Evolutionary conservation across 2,329 filamentous ascomycete species (phyloP).

Genomic region (Erysiphe pulchra): DNA sequence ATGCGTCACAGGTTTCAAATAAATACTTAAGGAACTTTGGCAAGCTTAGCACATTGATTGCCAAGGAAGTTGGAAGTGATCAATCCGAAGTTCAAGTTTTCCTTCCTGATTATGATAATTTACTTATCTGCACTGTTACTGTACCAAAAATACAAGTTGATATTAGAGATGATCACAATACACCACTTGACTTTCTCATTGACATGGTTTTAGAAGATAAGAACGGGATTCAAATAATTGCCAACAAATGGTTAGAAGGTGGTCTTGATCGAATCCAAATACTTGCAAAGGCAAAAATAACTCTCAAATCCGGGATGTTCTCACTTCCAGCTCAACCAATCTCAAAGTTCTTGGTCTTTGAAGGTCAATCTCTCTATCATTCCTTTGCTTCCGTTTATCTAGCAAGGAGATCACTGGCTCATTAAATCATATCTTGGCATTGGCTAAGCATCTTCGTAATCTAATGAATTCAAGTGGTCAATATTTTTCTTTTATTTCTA

Average conservation of each 20-base stretch:
- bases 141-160: conserved; percentile 53
- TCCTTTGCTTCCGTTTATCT: conserved; percentile 34
- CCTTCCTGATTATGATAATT: conserved; percentile 58
- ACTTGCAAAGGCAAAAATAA: conserved; percentile 45
- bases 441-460: no score
- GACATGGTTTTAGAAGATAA: conserved; percentile 53
- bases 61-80: conserved; percentile 47
- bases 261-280: conserved; percentile 45
- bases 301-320: conserved; percentile 55
- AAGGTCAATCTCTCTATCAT: conserved; percentile 54
- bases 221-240: conserved; percentile 51
- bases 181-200: conserved; percentile 52
- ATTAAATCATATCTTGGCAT: no score
- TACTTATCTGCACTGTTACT: conserved; percentile 49
- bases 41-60: conserved; percentile 54
- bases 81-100: conserved; percentile 50
- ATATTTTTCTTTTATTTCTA: no score
- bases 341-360: conserved; percentile 48
- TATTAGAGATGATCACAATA: conserved; percentile 54
- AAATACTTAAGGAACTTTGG: conserved; percentile 51
- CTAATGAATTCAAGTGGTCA: no score
- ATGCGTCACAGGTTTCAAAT: conserved; percentile 49
- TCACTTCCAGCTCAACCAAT: conserved; percentile 54
- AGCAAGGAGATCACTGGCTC: conserved; percentile 8
- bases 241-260: conserved; percentile 72